phyloP scores from a whole-genome alignment of 2,329 filamentous ascomycete species.

The Phialophora tarda region DNA sequence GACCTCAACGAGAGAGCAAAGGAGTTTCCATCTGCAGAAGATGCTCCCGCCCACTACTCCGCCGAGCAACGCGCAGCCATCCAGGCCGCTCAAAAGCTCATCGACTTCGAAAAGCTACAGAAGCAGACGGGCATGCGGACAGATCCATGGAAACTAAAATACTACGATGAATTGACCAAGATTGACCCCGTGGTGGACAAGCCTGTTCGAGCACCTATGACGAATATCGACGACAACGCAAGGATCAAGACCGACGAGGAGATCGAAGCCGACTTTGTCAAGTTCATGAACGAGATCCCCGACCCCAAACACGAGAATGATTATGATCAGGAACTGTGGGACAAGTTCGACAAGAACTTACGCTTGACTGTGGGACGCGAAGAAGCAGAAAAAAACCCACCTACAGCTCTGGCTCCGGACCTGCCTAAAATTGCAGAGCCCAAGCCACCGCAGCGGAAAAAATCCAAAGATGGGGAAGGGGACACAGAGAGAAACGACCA shows the following conservation, averaged over 20 bases:
- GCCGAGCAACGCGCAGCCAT: conserved; percentile 81
- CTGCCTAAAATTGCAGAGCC: conserved; percentile 55
- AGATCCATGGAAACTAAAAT: conserved; percentile 74
- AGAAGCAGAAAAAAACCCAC: conserved; percentile 56
- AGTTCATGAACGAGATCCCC: conserved; percentile 40
- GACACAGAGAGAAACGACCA: conserved; percentile 3
- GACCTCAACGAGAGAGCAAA: conserved; percentile 24
- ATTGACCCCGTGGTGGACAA: conserved; percentile 80
- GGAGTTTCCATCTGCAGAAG: conserved; percentile 24
- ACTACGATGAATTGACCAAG: conserved; percentile 81
- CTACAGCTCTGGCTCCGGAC: conserved; percentile 58
- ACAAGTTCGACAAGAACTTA: conserved; percentile 44
- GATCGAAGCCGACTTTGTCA: conserved; percentile 63
- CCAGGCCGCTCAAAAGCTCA: conserved; percentile 76
- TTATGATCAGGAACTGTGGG: conserved; percentile 30
- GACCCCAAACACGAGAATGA: conserved; percentile 43
- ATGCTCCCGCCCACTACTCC: conserved; percentile 66
- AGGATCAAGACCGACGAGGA: conserved; percentile 68
- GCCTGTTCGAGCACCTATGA: conserved; percentile 58
- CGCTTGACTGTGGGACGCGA: conserved; percentile 59
- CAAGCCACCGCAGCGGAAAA: conserved; percentile 39
- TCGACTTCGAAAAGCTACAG: conserved; percentile 75
- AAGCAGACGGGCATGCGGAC: conserved; percentile 64
- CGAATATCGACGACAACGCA: conserved; percentile 62
- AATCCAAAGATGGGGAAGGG: conserved; percentile 42